Conservation (phyloP, 2,329 filamentous ascomycete genomes). For the Venturia effusa region DNA sequence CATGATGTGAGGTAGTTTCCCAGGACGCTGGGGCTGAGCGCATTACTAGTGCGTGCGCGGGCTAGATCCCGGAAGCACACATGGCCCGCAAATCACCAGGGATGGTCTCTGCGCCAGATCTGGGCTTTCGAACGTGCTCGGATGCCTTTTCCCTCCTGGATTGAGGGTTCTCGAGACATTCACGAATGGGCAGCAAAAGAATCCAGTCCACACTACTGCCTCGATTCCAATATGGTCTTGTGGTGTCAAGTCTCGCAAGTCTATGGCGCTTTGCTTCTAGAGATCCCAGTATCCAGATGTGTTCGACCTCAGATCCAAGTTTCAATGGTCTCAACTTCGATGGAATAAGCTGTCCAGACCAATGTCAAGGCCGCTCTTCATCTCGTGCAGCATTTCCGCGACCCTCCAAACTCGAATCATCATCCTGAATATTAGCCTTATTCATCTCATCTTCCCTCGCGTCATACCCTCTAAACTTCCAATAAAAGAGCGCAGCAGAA, state of each 20-base stretch:
- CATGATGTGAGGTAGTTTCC: background rate
- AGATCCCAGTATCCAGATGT: no score
- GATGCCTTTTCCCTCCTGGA: background rate
- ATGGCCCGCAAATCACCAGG: background rate
- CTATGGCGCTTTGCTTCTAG: no score
- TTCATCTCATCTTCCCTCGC: slow-evolving; percentile 10
- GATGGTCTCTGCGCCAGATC: background rate
- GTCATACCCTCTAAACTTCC: slow-evolving; percentile 19
- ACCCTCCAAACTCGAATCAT: background rate
- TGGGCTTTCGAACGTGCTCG: background rate
- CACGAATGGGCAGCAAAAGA: no score
- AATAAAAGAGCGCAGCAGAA: slow-evolving; percentile 17
- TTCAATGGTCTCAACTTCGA: no score
- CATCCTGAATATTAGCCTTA: slow-evolving; percentile 24
- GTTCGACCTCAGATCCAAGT: no score
- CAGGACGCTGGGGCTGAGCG: background rate
- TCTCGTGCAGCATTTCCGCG: background rate
- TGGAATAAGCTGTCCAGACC: no score
- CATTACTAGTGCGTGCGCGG: background rate
- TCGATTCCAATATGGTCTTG: no score
- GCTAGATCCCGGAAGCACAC: background rate
- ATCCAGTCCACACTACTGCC: no score
- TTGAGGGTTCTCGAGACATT: no score
- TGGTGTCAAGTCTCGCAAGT: no score
- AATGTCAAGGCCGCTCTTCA: background rate